Evolutionary conservation across 306 rosid species (phyloP).

Genomic region (Canavalia gladiata): DNA sequence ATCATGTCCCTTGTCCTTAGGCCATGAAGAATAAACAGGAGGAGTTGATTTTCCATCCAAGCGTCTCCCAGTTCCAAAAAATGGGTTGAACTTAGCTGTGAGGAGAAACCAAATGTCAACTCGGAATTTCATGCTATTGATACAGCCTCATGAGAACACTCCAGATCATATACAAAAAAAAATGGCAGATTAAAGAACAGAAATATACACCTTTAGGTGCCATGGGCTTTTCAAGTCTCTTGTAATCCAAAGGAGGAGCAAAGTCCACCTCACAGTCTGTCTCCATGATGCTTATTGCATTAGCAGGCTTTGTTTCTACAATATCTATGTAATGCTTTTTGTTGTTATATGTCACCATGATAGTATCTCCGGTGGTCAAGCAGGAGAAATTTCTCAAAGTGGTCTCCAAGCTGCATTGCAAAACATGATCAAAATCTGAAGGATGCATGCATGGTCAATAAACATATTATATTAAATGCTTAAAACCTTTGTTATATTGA

Average conservation of each 20-base stretch:
- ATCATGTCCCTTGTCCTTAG: conserved; percentile 60
- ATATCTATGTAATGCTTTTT: conserved; percentile 92
- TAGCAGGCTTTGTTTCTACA: conserved; percentile 83
- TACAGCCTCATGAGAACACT: neutral
- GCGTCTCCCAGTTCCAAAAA: conserved; percentile 87
- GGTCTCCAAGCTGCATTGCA: conserved; percentile 79
- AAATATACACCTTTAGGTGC: conserved; percentile 59
- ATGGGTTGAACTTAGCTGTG: conserved; percentile 86
- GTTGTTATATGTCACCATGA: conserved; percentile 97
- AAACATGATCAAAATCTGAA: conserved; percentile 26
- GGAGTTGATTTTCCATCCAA: conserved; percentile 86
- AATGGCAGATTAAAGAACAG: neutral
- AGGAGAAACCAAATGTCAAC: conserved; percentile 23
- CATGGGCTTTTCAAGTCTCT: conserved; percentile 70
- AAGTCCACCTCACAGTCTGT: conserved; percentile 98
- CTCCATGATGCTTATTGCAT: conserved; percentile 91
- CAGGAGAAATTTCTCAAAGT: conserved; percentile 93
- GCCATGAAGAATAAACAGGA: conserved; percentile 59
- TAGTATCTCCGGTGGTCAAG: conserved; percentile 92
- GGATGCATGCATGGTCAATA: too few species aligned
- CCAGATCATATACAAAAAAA: neutral
- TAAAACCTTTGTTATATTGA: neutral
- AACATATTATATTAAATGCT: too few species aligned
- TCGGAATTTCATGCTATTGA: conserved; percentile 31
- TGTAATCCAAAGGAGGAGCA: conserved; percentile 97